Evolutionary conservation across 768 basidiomycete genomes (phyloP).

Genomic region (Lactarius evosmus): DNA sequence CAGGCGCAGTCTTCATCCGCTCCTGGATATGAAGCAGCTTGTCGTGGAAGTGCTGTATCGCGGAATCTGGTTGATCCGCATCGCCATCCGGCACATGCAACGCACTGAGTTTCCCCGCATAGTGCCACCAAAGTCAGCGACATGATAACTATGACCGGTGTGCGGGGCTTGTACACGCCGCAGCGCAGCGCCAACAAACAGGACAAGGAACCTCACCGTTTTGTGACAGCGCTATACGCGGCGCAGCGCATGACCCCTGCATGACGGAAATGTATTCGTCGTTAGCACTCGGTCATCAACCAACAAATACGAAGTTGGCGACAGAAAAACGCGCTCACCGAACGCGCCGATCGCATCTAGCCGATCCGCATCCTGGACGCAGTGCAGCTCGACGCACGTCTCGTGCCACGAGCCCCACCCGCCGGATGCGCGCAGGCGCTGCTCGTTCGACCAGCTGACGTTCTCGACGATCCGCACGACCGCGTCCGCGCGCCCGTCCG

Average conservation of each 20-base stretch:
- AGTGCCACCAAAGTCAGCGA: not conserved
- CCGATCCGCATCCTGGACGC: constrained; percentile 54
- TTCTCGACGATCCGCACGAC: constrained; percentile 67
- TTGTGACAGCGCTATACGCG: constrained; percentile 42
- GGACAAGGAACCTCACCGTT: constrained; percentile 31
- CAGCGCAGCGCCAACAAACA: not conserved
- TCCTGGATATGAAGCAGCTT: constrained; percentile 75
- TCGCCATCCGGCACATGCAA: constrained; percentile 48
- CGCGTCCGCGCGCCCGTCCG: constrained; percentile 54
- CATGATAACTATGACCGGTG: too few species aligned
- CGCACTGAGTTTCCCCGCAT: constrained; percentile 37
- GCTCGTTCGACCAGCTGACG: constrained; percentile 86
- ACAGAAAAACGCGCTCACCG: constrained; percentile 40
- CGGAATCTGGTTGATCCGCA: constrained; percentile 44
- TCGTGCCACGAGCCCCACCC: constrained; percentile 65
- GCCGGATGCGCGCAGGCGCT: constrained; percentile 53
- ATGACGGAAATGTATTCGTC: not conserved
- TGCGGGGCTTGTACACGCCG: not conserved
- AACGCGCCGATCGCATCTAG: constrained; percentile 54
- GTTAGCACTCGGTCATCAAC: not conserved
- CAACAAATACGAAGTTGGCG: too few species aligned
- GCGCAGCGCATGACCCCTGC: constrained; percentile 47
- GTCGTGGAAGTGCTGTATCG: constrained; percentile 82
- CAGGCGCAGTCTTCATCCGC: constrained; percentile 73
- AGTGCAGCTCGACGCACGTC: constrained; percentile 72